A percentile compares a stretch with the other conserved stretches of the same genome.
These are phyloP conservation scores for Ambrosia trifida DNA, from an alignment of 129 eudicot species.

Conservation along the genomic window DNA sequence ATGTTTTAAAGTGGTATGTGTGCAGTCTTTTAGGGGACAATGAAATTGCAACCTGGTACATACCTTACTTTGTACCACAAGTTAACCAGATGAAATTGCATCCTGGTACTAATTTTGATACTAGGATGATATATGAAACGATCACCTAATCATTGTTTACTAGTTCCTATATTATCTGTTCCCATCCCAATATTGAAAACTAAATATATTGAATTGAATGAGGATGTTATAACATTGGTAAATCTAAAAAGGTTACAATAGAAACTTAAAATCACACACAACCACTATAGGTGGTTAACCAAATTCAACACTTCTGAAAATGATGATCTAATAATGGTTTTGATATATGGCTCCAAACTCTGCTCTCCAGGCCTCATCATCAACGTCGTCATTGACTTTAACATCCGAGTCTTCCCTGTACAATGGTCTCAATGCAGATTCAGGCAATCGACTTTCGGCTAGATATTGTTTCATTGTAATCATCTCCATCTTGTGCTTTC, in stretches of 20 bases:
- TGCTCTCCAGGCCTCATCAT: conserved; percentile 93
- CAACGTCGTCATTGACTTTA: conserved; percentile 40
- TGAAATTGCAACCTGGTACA: too few species aligned
- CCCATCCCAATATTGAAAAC: not conserved
- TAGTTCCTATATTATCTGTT: too few species aligned
- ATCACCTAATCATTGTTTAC: too few species aligned
- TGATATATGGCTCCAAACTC: conserved; percentile 92
- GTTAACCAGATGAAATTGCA: too few species aligned
- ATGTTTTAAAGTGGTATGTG: too few species aligned
- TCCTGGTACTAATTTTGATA: too few species aligned
- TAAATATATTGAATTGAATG: not conserved
- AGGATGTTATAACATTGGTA: not conserved
- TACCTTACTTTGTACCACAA: too few species aligned
- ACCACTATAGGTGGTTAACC: conserved; percentile 44
- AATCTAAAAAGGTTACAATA: too few species aligned
- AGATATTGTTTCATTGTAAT: conserved; percentile 84
- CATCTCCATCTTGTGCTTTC: conserved; percentile 98
- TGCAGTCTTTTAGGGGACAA: too few species aligned
- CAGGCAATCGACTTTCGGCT: conserved; percentile 83
- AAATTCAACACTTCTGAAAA: not conserved
- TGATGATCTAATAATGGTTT: conserved; percentile 47
- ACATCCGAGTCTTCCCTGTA: conserved; percentile 58
- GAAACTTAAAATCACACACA: not conserved
- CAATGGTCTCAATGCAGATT: conserved; percentile 67
- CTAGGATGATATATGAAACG: too few species aligned